Conservation (phyloP, 257 asterid species). For the Mitragyna speciosa region DNA sequence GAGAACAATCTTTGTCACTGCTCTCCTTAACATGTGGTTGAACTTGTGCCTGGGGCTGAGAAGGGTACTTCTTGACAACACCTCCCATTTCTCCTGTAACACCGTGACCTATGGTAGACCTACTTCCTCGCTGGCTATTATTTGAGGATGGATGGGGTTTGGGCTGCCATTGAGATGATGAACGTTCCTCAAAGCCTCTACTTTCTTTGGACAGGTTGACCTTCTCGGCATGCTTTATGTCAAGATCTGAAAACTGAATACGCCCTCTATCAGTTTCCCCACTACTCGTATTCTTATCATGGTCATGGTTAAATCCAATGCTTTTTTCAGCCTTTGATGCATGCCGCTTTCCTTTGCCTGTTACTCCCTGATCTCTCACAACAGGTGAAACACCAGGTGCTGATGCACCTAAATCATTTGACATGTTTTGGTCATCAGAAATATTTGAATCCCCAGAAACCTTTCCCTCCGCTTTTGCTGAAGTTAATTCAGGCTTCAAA, state of each 20-base stretch:
- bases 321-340: constrained; percentile 42
- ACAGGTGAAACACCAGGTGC: constrained; percentile 34
- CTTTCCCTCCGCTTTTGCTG: constrained; percentile 34
- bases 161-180: constrained; percentile 80
- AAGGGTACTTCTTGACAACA: constrained; percentile 38
- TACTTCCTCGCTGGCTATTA: constrained; percentile 40
- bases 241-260: constrained; percentile 36
- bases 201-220: constrained; percentile 40
- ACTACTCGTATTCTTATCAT: constrained; percentile 37
- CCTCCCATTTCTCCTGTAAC: constrained; percentile 35
- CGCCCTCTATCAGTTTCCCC: constrained; percentile 42
- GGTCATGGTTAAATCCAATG: constrained; percentile 35
- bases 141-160: constrained; percentile 47
- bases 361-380: constrained; percentile 51
- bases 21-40: constrained; percentile 32
- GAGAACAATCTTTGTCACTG: constrained; percentile 26
- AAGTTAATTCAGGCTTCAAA: constrained; percentile 31
- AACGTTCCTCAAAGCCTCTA: constrained; percentile 48
- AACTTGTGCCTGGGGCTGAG: constrained; percentile 36
- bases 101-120: constrained; percentile 36
- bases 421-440: constrained; percentile 26
- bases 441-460: constrained; percentile 19
- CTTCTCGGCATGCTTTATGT: constrained; percentile 44
- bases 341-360: constrained; percentile 64
- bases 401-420: constrained; percentile 26